phyloP scores from a whole-genome alignment of 495 filamentous ascomycete genomes.

The Xanthoparmelia taractica region DNA sequence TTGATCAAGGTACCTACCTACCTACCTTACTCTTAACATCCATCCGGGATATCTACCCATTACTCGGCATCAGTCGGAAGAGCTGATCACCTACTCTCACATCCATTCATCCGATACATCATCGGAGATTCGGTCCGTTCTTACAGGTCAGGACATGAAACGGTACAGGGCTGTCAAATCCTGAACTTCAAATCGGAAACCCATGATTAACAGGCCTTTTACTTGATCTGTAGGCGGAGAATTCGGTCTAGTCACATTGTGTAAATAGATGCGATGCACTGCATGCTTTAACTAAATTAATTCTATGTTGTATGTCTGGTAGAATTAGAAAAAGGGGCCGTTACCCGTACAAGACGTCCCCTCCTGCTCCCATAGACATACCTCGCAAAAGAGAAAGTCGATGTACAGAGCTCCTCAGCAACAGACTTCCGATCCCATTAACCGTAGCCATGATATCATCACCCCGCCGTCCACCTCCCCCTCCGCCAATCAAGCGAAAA shows the following conservation, averaged over 20 bases:
- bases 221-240: not conserved
- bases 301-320: not conserved
- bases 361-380: not conserved
- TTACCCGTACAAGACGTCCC: not conserved
- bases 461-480: not conserved
- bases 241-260: not conserved
- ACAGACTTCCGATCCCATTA: not conserved
- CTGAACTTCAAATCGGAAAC: not conserved
- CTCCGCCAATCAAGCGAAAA: not conserved
- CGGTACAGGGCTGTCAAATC: too few species aligned
- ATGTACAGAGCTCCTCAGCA: not conserved
- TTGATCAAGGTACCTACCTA: too few species aligned
- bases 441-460: not conserved
- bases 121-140: not conserved
- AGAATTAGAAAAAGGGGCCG: not conserved
- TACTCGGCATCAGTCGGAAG: too few species aligned
- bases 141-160: too few species aligned
- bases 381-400: not conserved
- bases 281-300: not conserved
- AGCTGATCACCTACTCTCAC: not conserved
- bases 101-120: not conserved
- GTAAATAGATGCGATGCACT: not conserved
- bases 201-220: not conserved
- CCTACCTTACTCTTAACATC: too few species aligned
- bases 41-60: too few species aligned